Evolutionary conservation across 495 filamentous ascomycete species (phyloP).

Genomic region (Neurospora terricola): DNA sequence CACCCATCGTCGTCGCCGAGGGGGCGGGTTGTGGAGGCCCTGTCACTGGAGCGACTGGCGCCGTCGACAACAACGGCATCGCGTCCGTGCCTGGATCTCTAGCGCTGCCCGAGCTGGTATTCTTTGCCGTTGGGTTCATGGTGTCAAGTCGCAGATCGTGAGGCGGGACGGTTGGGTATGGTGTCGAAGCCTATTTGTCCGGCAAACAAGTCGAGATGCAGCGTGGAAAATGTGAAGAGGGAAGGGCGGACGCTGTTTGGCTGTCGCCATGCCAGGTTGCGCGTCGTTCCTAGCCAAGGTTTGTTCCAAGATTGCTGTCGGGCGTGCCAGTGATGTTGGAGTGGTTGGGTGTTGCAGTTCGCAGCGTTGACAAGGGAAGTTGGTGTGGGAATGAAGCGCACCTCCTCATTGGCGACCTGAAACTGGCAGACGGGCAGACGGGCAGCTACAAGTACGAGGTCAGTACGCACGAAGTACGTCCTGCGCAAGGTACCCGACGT

Average conservation of each 20-base stretch:
- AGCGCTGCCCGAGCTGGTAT: not conserved
- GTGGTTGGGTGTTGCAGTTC: not conserved
- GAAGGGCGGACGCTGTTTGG: not conserved
- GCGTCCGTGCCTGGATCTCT: not conserved
- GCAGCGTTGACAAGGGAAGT: not conserved
- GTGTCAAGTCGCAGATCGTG: not conserved
- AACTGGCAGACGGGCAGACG: not conserved
- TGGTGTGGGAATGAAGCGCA: not conserved
- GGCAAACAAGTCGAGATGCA: not conserved
- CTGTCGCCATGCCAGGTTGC: not conserved
- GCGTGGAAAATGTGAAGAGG: not conserved
- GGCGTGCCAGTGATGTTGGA: not conserved
- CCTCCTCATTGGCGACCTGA: not conserved
- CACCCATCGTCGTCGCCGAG: slow-evolving; percentile 10
- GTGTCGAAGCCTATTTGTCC: not conserved
- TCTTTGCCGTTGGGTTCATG: not conserved
- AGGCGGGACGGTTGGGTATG: not conserved
- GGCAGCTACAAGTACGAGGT: not conserved
- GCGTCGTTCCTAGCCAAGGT: not conserved
- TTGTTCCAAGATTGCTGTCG: not conserved
- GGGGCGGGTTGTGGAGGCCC: slow-evolving; percentile 13
- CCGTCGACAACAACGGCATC: not conserved
- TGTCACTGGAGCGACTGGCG: not conserved
- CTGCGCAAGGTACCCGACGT: not conserved
- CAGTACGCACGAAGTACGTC: not conserved